Percentiles rank a stretch among this genome's conserved stretches.
phyloP scores from a whole-genome alignment of 2,329 filamentous ascomycete genomes.

The Alternaria angustiovoidea region DNA sequence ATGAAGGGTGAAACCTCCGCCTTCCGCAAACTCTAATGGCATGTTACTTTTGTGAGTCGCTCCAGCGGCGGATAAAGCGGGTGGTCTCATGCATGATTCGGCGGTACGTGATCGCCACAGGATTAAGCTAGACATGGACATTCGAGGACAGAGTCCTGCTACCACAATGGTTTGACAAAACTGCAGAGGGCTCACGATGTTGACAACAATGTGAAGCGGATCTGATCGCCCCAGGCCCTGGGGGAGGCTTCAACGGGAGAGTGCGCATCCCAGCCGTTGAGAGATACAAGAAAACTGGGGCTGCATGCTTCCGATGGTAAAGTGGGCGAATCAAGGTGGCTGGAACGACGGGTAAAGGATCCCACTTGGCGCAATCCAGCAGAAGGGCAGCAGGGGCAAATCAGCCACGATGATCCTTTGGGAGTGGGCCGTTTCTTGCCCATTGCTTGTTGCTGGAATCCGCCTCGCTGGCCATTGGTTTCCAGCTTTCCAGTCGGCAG shows the following conservation, averaged over 20 bases:
- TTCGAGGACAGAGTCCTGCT: neutral
- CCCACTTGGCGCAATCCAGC: conserved; percentile 18
- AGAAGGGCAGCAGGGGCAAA: conserved; percentile 14
- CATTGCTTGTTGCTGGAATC: conserved; percentile 19
- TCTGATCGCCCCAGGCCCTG: conserved; percentile 14
- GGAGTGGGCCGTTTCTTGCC: conserved; percentile 14
- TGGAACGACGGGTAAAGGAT: conserved; percentile 18
- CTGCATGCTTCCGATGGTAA: conserved; percentile 9
- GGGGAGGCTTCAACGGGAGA: conserved; percentile 14
- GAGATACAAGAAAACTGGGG: conserved; percentile 7
- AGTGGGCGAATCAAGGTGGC: conserved; percentile 11
- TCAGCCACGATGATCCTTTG: conserved; percentile 19
- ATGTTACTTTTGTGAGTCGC: conserved; percentile 16
- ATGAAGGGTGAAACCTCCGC: conserved; percentile 19
- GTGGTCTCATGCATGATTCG: conserved; percentile 9
- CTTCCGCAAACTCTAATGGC: conserved; percentile 1
- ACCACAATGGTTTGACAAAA: neutral
- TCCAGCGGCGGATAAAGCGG: conserved; percentile 8
- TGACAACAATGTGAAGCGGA: conserved; percentile 11
- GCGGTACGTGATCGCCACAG: conserved; percentile 1
- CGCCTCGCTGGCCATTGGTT: conserved; percentile 31
- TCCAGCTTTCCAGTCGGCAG: conserved; percentile 14
- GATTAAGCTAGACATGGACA: neutral
- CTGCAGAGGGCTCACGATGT: conserved; percentile 4
- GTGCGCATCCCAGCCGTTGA: conserved; percentile 19